phyloP scores from a whole-genome alignment of 2,329 filamentous ascomycete genomes.

The Aspergillus sojae region DNA sequence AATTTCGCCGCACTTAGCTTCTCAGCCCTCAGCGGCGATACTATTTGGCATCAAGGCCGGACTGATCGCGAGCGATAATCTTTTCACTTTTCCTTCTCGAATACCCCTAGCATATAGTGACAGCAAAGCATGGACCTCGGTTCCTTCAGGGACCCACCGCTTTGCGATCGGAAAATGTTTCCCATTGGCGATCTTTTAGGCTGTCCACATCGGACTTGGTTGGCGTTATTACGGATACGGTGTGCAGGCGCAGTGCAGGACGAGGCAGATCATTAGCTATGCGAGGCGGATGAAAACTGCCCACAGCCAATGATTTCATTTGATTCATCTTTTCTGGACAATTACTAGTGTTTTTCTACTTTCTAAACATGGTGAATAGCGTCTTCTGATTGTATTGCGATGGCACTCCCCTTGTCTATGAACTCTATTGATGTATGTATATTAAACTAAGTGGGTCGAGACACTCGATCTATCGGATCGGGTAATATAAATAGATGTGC shows the following conservation, averaged over 20 bases:
- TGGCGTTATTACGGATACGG: slow-evolving; percentile 36
- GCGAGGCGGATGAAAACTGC: neutral
- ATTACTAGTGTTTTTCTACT: neutral
- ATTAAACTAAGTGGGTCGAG: neutral
- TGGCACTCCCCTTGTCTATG: neutral
- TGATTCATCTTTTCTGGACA: neutral
- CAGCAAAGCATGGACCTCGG: slow-evolving; percentile 4
- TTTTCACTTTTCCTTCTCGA: slow-evolving; percentile 14
- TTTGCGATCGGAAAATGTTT: slow-evolving; percentile 24
- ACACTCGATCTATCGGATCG: neutral
- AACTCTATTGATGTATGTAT: neutral
- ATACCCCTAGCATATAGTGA: slow-evolving; percentile 1
- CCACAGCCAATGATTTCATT: neutral
- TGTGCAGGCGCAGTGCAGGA: slow-evolving; percentile 19
- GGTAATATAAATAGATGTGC: neutral
- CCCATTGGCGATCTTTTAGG: slow-evolving; percentile 37
- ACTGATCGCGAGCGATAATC: slow-evolving; percentile 42
- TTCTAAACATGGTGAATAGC: neutral
- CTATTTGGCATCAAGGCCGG: slow-evolving; percentile 46
- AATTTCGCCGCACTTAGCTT: slow-evolving; percentile 48
- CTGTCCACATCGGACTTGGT: slow-evolving; percentile 18
- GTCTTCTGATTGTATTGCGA: neutral
- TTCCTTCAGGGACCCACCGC: slow-evolving; percentile 15
- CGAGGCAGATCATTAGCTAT: slow-evolving; percentile 13
- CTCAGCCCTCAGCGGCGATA: slow-evolving; percentile 50